Evolutionary conservation across 2,329 filamentous ascomycete genomes (phyloP), one percentile per base, ranked within the genome.

Genomic region (Monosporascus sp.): DNA sequence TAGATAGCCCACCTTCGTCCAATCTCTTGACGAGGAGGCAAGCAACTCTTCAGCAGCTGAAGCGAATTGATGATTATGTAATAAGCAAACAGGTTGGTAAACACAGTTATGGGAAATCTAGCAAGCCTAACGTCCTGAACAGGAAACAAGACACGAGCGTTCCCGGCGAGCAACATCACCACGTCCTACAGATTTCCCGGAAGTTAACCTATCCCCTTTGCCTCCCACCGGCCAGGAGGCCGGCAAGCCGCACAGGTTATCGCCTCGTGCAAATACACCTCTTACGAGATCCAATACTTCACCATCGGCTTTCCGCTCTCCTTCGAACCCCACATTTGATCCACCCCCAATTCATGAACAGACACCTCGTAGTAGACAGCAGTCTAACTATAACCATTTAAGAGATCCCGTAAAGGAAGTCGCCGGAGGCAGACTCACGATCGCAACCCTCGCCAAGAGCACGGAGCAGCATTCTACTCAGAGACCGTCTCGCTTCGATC

Each of bases 41-140:
- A 59, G 81, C 80, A 7, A 83, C 79, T 0, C 65, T 85, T 14
- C 77, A 82, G 51, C 81, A 77, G 53, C 70, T 88, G 1, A 81
- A 78, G 58, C 77, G 75, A 20, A 77, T 80, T 40, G 78, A 78
- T 50, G 76, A 78, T 54, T 70, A 72, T 49, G 61, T 72, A 47
- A 63, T 61, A 52, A 64, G 69, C 56, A 72, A 76, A 58, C 67
- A 71, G 54, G 72, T 74, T 46, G 53, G 65, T 60, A 8, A 26
- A 45, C 15, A 31, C 43, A 20, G 31, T 54, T 3, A 38, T 40
- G 3, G 44, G 37, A 14, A 15, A 20, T 24, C 8, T 40, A 28
- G 15, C 35, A 17, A n/a, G 47, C 37, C 55, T 66, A 48, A 66
- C 55, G 24, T 18, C 35, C 28, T 31, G n/a, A 22, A 18, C 40